These are phyloP conservation scores for Pholiota microspora DNA, from an alignment of 768 basidiomycete species.

Conservation along the genomic window DNA sequence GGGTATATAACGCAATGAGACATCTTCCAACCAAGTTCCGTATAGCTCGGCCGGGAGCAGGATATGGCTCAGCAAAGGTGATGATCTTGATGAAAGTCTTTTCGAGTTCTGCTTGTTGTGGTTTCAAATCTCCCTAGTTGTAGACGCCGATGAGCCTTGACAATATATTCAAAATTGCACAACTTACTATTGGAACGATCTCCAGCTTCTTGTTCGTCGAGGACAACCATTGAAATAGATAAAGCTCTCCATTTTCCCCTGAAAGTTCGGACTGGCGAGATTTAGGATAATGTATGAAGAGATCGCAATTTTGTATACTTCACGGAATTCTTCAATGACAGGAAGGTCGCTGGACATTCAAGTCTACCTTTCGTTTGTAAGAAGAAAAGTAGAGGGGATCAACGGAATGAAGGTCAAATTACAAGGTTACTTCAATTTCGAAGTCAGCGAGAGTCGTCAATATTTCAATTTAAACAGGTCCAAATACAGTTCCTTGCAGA, in stretches of 20 bases:
- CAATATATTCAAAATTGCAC: neutral
- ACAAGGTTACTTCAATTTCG: too few relatives aligned
- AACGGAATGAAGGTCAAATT: too few relatives aligned
- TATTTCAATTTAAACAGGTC: too few relatives aligned
- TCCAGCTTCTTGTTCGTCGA: conserved; percentile 58
- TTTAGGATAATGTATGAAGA: too few relatives aligned
- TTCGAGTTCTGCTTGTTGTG: conserved; percentile 61
- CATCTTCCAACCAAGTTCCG: conserved; percentile 80
- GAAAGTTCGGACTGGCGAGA: conserved; percentile 55
- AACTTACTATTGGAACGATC: conserved; percentile 50
- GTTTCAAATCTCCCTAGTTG: conserved; percentile 63
- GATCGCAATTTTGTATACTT: too few relatives aligned
- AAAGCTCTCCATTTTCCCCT: conserved; percentile 78
- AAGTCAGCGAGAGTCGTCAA: too few relatives aligned
- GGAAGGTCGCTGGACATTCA: neutral
- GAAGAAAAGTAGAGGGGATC: too few relatives aligned
- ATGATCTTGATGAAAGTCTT: conserved; percentile 65
- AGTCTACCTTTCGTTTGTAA: too few relatives aligned
- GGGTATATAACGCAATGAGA: conserved; percentile 67
- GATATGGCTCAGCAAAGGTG: conserved; percentile 60
- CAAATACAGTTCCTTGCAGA: too few relatives aligned
- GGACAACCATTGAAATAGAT: conserved; percentile 83
- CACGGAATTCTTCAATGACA: neutral
- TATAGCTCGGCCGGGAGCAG: conserved; percentile 85
- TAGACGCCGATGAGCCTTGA: neutral